A percentile compares a stretch with the other conserved stretches of the same genome.
Conservation (phyloP, 2,329 filamentous ascomycete genomes). For the Aureobasidium sp. region DNA sequence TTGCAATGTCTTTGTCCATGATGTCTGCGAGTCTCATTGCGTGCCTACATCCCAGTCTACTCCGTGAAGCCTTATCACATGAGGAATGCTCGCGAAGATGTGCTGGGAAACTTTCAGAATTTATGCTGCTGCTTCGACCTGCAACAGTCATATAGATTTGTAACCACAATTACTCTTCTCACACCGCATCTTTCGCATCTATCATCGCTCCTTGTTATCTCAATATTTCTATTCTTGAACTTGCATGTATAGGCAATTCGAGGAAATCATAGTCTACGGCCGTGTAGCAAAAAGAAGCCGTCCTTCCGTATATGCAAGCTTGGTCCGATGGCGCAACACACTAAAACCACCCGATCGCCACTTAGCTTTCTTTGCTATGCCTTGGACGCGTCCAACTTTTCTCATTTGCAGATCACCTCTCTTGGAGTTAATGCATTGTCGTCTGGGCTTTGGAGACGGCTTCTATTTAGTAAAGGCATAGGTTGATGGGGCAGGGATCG, state of each 20-base stretch:
- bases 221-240: not conserved
- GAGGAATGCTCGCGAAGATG: not conserved
- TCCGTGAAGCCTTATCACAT: not conserved
- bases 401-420: not conserved
- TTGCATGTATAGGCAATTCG: not conserved
- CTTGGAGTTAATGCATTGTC: not conserved
- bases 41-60: not conserved
- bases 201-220: not conserved
- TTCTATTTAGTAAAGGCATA: too few relatives aligned
- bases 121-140: not conserved
- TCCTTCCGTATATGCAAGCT: not conserved
- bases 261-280: not conserved
- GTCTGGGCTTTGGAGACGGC: not conserved
- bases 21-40: conserved; percentile 13
- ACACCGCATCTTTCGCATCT: not conserved
- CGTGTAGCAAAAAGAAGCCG: not conserved
- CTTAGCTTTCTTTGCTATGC: not conserved
- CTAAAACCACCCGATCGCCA: not conserved
- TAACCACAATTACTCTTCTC: not conserved
- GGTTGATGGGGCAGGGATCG: not conserved
- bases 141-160: not conserved
- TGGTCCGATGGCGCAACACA: not conserved
- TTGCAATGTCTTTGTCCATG: conserved; percentile 6
- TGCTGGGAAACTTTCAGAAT: not conserved
- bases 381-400: not conserved